phyloP scores from a whole-genome alignment of 768 basidiomycete species.

The Mycena filopes region DNA sequence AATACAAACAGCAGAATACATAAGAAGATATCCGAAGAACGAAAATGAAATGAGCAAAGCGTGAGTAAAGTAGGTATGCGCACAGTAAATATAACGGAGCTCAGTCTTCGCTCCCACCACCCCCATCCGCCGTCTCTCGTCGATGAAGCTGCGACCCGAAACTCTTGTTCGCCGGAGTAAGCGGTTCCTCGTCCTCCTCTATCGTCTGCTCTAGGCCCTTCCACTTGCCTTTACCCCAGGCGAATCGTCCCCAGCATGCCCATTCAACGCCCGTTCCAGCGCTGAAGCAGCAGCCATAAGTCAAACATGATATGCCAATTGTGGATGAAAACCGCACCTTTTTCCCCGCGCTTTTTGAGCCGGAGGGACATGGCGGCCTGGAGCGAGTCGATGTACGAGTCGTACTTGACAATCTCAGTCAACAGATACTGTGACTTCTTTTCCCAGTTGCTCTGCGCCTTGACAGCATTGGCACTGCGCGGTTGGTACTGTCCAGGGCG shows the following conservation, averaged over 20 bases:
- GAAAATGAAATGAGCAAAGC: constrained; percentile 17
- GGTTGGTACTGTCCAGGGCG: constrained; percentile 72
- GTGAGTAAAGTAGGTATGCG: constrained; percentile 24
- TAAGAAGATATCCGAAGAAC: constrained; percentile 18
- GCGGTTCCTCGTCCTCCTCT: constrained; percentile 56
- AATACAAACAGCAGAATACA: constrained; percentile 18
- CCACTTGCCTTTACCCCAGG: constrained; percentile 46
- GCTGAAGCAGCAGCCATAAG: constrained; percentile 41
- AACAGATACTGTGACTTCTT: constrained; percentile 90
- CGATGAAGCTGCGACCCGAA: constrained; percentile 47
- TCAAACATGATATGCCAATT: background rate
- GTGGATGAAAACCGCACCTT: constrained; percentile 49
- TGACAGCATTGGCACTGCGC: constrained; percentile 76
- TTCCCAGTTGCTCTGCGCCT: constrained; percentile 92
- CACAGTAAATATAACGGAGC: constrained; percentile 13
- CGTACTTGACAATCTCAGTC: constrained; percentile 95
- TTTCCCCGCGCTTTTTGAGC: constrained; percentile 91
- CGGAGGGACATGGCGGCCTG: constrained; percentile 85
- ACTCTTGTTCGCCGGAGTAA: constrained; percentile 35
- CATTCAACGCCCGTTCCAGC: constrained; percentile 66
- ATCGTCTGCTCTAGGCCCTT: constrained; percentile 58
- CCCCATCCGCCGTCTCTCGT: constrained; percentile 55
- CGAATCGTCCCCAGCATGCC: constrained; percentile 43
- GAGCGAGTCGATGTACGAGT: constrained; percentile 93
- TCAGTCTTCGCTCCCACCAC: constrained; percentile 26